Evolutionary conservation across 768 basidiomycete genomes (phyloP), one percentile per base, ranked within the genome.

Genomic region (Rickenella mellea): DNA sequence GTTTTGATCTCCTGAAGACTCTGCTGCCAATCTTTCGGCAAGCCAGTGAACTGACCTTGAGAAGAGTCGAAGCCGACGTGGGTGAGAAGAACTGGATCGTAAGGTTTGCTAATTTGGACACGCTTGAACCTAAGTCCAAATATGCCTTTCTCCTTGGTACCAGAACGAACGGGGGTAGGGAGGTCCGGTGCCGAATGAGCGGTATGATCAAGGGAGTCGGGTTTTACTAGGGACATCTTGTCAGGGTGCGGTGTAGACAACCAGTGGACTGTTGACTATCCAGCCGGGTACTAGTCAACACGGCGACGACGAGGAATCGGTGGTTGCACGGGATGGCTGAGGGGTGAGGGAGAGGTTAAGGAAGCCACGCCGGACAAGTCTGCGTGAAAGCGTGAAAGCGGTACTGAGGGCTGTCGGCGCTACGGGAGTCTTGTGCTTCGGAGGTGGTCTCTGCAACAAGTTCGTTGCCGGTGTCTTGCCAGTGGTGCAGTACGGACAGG

Each of bases 11-110:
- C 92, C 62, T 90, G 89, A 37, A 99, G 64, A 4, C 97, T 73
- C 60, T 97, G 90, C 57, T 99, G 96, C 96, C 96, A 99, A 66
- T 98, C 94, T 62, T 94, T 94, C 2, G 96, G 96, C 25, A 99
- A 71, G 2, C 96, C 96, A 7, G 90, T 92, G 66, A 93, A 98
- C 65, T 99, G 93, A 45, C 96, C 96, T 0, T 94, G 98, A 43
- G 90, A 94, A 5, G 89, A 88, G 63, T 99, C 97, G 78, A 97
- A 98, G 46, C 94, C 94, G 58, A 99, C 96, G 59, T 99, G 96
- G 2, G 96, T 98, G 55, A 99, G 83, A 67, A 98, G 94, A 28
- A 98, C 94, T 24, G 96, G 96, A 64, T 99, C 96, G 60, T 94
- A 98, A 0, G 96, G 96, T 0, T 91, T 93, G 59, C 88, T 91